These are phyloP conservation scores for Nakazawaea laoshanensis DNA, from an alignment of 805 yeast genomes.

Conservation along the genomic window DNA sequence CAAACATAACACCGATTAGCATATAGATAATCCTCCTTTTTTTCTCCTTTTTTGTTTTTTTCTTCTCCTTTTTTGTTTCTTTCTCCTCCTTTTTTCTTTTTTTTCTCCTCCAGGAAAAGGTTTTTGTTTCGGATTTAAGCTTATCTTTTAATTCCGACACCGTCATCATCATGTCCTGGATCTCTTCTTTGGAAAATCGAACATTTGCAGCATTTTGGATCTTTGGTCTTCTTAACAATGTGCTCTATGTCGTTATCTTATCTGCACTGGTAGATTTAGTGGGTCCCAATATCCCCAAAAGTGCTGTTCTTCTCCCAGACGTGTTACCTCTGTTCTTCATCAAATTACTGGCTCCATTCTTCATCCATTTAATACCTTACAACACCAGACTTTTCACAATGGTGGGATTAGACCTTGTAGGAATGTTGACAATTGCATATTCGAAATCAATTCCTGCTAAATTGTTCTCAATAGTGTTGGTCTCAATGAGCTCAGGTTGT, in stretches of 20 bases:
- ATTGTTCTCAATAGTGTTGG: conserved; percentile 65
- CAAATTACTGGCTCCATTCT: conserved; percentile 73
- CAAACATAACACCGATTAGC: conserved; percentile 37
- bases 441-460: conserved; percentile 27
- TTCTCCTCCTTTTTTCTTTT: neutral
- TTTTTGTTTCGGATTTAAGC: too few relatives aligned
- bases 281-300: conserved; percentile 77
- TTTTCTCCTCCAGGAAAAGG: too few relatives aligned
- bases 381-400: conserved; percentile 40
- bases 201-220: conserved; percentile 57
- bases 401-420: conserved; percentile 52
- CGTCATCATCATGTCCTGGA: neutral
- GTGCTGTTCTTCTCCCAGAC: conserved; percentile 77
- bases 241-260: conserved; percentile 82
- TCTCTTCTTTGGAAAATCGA: conserved; percentile 8
- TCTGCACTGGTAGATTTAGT: conserved; percentile 91
- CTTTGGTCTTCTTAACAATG: conserved; percentile 83
- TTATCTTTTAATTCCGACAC: neutral
- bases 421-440: conserved; percentile 65
- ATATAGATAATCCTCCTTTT: neutral
- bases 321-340: conserved; percentile 73
- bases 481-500: conserved; percentile 78
- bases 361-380: conserved; percentile 60
- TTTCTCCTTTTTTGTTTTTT: neutral
- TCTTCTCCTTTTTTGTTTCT: neutral